A percentile compares a stretch with the other conserved stretches of the same genome.
Conservation (phyloP, 345 rosid genomes). For the Conringia planisiliqua region DNA sequence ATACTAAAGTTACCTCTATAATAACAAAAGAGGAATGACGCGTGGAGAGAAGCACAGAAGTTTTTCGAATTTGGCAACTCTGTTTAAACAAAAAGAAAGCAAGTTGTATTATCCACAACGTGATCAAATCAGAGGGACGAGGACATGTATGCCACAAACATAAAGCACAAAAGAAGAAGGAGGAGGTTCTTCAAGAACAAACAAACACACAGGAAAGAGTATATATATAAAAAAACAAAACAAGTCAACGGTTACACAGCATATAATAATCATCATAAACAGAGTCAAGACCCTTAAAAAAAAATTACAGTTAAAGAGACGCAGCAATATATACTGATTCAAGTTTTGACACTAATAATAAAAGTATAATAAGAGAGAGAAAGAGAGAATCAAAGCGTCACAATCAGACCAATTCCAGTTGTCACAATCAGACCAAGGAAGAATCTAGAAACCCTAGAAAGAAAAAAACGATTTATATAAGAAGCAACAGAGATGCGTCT, state of each 20-base stretch:
- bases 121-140: neutral
- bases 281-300: neutral
- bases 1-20: neutral
- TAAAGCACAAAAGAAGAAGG: no score
- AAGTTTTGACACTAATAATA: constrained; percentile 4
- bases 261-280: constrained; percentile 19
- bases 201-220: neutral
- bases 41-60: neutral
- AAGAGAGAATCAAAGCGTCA: constrained; percentile 3
- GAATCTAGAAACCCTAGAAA: neutral
- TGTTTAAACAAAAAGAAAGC: neutral
- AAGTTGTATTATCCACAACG: constrained; percentile 15
- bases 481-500: neutral
- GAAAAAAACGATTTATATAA: neutral
- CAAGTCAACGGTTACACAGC: constrained; percentile 7
- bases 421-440: neutral
- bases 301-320: neutral
- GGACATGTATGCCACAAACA: constrained; percentile 26
- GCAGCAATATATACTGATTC: neutral
- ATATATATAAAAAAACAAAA: neutral
- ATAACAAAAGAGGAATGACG: neutral
- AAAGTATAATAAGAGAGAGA: neutral
- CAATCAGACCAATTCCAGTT: constrained; percentile 8
- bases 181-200: neutral
- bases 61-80: neutral